phyloP scores from a whole-genome alignment of 225 moss, liverwort and hornwort genomes.

The Antitrichia curtipendula region DNA sequence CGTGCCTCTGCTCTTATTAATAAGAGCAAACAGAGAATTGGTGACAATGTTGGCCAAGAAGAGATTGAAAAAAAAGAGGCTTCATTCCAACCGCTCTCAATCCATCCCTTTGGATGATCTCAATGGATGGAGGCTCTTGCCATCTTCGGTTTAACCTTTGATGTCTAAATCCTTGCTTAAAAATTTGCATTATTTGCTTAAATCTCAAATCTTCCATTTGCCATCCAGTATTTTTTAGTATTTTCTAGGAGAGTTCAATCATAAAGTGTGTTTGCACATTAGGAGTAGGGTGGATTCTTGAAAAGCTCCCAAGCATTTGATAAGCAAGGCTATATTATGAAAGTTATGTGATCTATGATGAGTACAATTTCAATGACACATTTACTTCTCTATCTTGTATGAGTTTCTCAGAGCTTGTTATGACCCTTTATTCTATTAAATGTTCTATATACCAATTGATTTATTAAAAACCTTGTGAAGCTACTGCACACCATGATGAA shows the following conservation, averaged over 20 bases:
- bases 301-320: neutral
- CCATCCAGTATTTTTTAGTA: neutral
- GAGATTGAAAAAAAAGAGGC: neutral
- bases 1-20: neutral
- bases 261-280: neutral
- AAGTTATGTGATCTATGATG: neutral
- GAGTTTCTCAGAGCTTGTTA: neutral
- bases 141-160: neutral
- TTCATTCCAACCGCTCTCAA: neutral
- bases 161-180: neutral
- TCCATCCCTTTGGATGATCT: neutral
- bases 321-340: neutral
- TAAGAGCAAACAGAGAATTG: neutral
- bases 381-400: no score
- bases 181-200: neutral
- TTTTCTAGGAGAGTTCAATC: neutral
- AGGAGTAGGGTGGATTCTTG: neutral
- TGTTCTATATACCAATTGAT: neutral
- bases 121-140: neutral
- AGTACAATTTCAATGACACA: neutral
- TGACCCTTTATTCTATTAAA: neutral
- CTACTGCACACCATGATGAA: neutral
- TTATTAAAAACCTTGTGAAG: neutral
- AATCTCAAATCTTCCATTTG: neutral
- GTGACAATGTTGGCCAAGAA: neutral